Base-by-base conservation (phyloP, 1,284 basidiomycete genomes). In the Sphaerobolus stellatus region DNA sequence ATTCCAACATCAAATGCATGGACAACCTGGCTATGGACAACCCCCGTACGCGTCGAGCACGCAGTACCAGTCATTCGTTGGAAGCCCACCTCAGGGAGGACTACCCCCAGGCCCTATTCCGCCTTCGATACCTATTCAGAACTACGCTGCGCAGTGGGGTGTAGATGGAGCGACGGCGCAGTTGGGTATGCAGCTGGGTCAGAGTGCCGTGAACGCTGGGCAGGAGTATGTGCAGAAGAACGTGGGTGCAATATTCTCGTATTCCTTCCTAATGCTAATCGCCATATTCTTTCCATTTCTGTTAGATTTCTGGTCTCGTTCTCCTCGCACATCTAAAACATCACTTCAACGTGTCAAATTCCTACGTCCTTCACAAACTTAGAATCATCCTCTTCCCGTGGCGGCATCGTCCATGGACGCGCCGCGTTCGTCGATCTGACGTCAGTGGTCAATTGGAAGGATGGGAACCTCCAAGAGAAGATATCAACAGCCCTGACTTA, bases 191-290 rank as follows among this genome's bases (percentile, higher is more conserved):
- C 96, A 98, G 71, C 86, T 99, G 44, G 94, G 96, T 5, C 86
- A 88, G 62, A 94, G 85, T 62, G 94, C 95, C 0, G 90, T 98
- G 1, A 85, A 87, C 13, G 96, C 94, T 0, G 96, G 96, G 0
- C 94, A 96, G 67, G 92, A 96, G 56, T 99, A 99, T 62, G 86
- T 99, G 34, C 91, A 96, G 71, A 90, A 89, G 72, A 98, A 98
- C 69, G 91, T 94, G 62, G 20, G 25, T 33, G 50, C 38, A 58
- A 29, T 38, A 45, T 55, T 30, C 22, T n/a, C n/a, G n/a, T n/a
- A n/a, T n/a, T n/a, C n/a, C n/a, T n/a, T n/a, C n/a, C n/a, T n/a
- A n/a, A n/a, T n/a, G n/a, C n/a, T n/a, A n/a, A n/a, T n/a, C n/a
- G n/a, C n/a, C n/a, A n/a, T n/a, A n/a, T 24, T 40, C 47, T 16